A percentile compares a stretch with the other conserved stretches of the same genome.
phyloP scores from a whole-genome alignment of 768 basidiomycete genomes.

The Trametes coccinea region DNA sequence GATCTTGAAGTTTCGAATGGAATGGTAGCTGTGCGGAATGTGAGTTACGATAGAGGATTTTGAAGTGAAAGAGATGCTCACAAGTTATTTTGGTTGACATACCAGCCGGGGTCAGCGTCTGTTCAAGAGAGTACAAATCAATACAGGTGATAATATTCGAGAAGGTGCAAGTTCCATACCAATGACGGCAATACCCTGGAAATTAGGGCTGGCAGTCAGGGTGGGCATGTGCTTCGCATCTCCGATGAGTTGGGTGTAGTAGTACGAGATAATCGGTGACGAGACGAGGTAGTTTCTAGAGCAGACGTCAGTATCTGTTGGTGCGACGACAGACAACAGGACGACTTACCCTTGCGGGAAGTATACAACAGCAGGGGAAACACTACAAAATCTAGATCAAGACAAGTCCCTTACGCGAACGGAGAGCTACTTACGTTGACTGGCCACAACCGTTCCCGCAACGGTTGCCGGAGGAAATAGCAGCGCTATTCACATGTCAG shows the following conservation, averaged over 20 bases:
- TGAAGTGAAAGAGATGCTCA: neutral
- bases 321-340: no score
- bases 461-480: conserved; percentile 62
- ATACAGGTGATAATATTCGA: neutral
- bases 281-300: conserved; percentile 68
- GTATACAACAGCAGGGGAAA: conserved; percentile 71
- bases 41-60: neutral
- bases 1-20: conserved; percentile 73
- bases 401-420: neutral
- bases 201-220: conserved; percentile 58
- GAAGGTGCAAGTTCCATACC: conserved; percentile 40
- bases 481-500: conserved; percentile 43
- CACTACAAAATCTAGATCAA: conserved; percentile 14
- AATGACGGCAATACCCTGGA: conserved; percentile 72
- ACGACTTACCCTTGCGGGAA: conserved; percentile 64
- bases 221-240: conserved; percentile 71
- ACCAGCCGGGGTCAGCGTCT: conserved; percentile 41
- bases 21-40: conserved; percentile 46
- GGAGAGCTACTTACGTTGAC: conserved; percentile 44
- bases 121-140: neutral
- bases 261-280: conserved; percentile 57
- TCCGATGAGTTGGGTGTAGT: conserved; percentile 78
- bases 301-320: neutral
- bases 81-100: conserved; percentile 49
- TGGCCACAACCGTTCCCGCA: conserved; percentile 61